These are phyloP conservation scores for Neoconidiobolus thromboides DNA, from an alignment of 371 early-diverging fungal genomes.

Conservation along the genomic window DNA sequence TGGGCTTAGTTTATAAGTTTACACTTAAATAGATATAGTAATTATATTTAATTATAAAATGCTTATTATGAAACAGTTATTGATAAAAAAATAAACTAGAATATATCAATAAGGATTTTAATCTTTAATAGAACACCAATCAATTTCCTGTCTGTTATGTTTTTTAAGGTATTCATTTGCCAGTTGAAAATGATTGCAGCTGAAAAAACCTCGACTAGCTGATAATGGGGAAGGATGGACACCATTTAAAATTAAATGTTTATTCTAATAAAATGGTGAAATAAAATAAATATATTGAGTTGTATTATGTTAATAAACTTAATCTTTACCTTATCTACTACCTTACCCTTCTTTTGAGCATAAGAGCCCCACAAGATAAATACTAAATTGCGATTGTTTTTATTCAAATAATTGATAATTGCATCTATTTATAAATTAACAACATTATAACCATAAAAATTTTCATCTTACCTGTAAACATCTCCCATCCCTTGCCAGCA, in stretches of 20 bases:
- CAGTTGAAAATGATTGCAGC: slow-evolving; percentile 71
- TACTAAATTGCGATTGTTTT: slow-evolving; percentile 43
- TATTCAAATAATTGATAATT: slow-evolving; percentile 53
- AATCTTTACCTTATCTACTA: slow-evolving; percentile 26
- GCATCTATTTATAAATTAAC: slow-evolving; percentile 25
- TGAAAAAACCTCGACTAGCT: slow-evolving; percentile 78
- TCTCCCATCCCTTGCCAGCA: slow-evolving; percentile 75
- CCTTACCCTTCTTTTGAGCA: slow-evolving; percentile 58
- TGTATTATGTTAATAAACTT: not conserved
- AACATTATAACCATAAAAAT: not conserved
- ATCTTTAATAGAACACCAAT: slow-evolving; percentile 34
- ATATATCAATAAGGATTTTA: no score
- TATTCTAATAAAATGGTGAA: slow-evolving; percentile 15
- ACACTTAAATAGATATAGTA: no score
- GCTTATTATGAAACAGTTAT: no score
- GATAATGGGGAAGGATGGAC: slow-evolving; percentile 94
- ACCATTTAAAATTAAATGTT: slow-evolving; percentile 70
- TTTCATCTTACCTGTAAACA: slow-evolving; percentile 45
- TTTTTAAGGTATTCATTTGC: slow-evolving; percentile 80
- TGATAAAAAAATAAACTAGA: no score
- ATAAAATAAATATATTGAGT: slow-evolving; percentile 10
- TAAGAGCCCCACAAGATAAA: slow-evolving; percentile 97
- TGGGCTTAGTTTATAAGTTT: no score
- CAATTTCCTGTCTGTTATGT: slow-evolving; percentile 35
- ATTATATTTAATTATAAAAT: no score